Evolutionary conservation across 169 alveolate genomes (phyloP).

Genomic region (Theileria orientalis): DNA sequence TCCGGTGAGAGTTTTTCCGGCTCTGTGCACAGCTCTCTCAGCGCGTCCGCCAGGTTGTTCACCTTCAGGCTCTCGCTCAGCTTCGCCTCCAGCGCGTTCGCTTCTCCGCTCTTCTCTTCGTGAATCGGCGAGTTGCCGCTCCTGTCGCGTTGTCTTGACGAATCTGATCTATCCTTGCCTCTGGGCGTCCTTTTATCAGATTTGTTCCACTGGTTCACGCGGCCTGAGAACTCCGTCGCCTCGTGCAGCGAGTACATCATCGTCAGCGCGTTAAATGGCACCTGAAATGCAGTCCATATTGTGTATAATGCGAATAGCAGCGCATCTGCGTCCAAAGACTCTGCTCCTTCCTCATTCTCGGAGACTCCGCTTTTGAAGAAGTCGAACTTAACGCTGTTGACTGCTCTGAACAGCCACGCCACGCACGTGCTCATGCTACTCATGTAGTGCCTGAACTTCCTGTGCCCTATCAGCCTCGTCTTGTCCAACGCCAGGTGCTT

Average conservation of each 20-base stretch:
- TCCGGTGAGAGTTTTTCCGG: background rate
- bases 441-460: conserved; percentile 31
- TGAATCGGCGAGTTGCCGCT: background rate
- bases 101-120: background rate
- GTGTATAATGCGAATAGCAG: conserved; percentile 24
- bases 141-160: too few relatives aligned
- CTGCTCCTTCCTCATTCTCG: background rate
- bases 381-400: conserved; percentile 29
- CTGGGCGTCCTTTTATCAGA: background rate
- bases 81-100: background rate
- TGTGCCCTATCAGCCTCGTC: background rate
- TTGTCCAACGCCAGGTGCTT: background rate
- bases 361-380: too few relatives aligned
- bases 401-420: conserved; percentile 9
- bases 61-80: background rate
- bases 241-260: conserved; percentile 12
- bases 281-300: conserved; percentile 25
- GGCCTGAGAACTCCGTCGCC: background rate
- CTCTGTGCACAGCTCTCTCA: background rate
- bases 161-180: background rate
- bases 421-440: conserved; percentile 13
- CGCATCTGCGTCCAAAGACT: conserved; percentile 15
- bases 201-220: background rate
- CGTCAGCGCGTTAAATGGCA: conserved; percentile 49
- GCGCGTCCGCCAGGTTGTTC: background rate